Evolutionary conservation across 2,329 filamentous ascomycete genomes (phyloP).

Genomic region (Pseudocercospora vitis): DNA sequence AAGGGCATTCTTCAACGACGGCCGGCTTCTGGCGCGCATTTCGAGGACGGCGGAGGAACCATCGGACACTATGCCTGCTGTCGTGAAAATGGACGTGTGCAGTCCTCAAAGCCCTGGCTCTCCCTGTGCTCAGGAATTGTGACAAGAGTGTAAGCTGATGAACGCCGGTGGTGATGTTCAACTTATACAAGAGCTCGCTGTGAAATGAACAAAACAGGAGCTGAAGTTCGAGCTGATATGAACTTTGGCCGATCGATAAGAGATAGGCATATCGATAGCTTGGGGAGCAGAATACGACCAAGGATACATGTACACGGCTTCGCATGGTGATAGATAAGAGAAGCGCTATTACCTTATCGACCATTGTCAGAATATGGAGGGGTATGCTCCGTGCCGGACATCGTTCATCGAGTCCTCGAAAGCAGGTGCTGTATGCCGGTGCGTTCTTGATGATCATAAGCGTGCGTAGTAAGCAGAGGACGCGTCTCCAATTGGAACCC

Average conservation of each 20-base stretch:
- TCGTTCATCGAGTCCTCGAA: too few species aligned
- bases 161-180: not conserved
- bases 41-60: not conserved
- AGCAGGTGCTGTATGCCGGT: too few species aligned
- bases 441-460: too few species aligned
- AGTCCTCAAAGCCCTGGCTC: too few species aligned
- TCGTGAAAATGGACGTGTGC: not conserved
- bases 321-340: not conserved
- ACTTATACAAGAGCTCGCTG: not conserved
- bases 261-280: not conserved
- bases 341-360: too few species aligned
- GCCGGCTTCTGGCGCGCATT: not conserved
- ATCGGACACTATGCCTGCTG: not conserved
- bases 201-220: not conserved
- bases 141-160: not conserved
- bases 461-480: not conserved
- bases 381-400: too few species aligned
- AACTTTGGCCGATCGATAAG: conserved; percentile 1
- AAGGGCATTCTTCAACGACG: not conserved
- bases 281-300: not conserved
- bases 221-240: conserved; percentile 5
- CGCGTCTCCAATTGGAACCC: not conserved
- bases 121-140: too few species aligned
- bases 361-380: too few species aligned
- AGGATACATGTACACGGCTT: not conserved